phyloP scores from a whole-genome alignment of 2,329 filamentous ascomycete species.

The Lachnellula subtilissima region DNA sequence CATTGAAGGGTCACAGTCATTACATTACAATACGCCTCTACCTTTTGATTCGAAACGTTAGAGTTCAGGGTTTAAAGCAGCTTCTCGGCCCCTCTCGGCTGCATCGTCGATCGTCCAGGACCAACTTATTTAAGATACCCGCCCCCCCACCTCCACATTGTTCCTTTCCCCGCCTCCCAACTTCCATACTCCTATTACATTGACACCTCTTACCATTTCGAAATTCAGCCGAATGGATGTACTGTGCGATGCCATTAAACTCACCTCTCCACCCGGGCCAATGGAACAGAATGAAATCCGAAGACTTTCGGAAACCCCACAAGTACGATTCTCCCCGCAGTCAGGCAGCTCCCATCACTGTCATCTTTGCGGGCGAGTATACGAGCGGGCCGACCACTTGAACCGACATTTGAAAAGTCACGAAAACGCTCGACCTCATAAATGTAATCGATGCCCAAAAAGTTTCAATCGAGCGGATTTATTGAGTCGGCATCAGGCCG shows the following conservation, averaged over 20 bases:
- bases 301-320: neutral
- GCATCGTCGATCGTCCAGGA: neutral
- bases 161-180: neutral
- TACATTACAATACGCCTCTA: neutral
- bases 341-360: neutral
- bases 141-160: neutral
- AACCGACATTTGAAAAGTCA: constrained; percentile 17
- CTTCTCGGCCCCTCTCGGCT: neutral
- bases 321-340: neutral
- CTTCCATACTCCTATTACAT: neutral
- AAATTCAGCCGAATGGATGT: neutral
- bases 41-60: neutral
- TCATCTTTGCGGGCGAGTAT: constrained; percentile 11
- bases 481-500: constrained; percentile 15
- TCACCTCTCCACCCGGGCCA: neutral
- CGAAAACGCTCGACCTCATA: constrained; percentile 20
- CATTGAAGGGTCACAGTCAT: too few species aligned
- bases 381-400: constrained; percentile 19
- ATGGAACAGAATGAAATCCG: neutral
- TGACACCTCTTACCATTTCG: neutral
- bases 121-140: neutral
- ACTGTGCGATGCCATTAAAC: neutral
- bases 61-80: neutral
- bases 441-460: constrained; percentile 17
- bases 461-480: constrained; percentile 21